phyloP scores from a whole-genome alignment of 1,139 yeast genomes.

The Keqinozyma sinolaborantium region DNA sequence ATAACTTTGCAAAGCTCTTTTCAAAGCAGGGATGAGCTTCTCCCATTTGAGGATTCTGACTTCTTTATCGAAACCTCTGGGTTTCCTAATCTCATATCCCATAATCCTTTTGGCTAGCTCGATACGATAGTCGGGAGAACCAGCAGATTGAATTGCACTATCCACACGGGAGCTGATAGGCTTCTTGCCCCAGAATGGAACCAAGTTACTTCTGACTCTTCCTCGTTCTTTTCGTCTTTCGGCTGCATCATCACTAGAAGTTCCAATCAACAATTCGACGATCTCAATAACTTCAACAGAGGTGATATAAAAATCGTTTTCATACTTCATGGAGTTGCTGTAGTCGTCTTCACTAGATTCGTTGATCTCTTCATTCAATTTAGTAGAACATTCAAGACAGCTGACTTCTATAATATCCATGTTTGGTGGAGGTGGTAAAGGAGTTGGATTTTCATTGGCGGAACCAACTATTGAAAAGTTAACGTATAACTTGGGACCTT shows the following conservation, averaged over 20 bases:
- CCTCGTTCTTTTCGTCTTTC: constrained; percentile 60
- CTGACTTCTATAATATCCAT: constrained; percentile 57
- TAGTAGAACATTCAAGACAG: constrained; percentile 43
- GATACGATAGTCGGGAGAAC: constrained; percentile 43
- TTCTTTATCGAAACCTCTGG: constrained; percentile 66
- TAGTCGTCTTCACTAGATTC: constrained; percentile 34
- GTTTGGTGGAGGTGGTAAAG: constrained; percentile 30
- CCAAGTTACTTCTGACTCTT: constrained; percentile 59
- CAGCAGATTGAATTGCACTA: constrained; percentile 13
- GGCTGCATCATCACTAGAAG: constrained; percentile 42
- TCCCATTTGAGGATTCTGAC: constrained; percentile 63
- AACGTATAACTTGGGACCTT: constrained; percentile 43
- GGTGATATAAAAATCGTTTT: constrained; percentile 48
- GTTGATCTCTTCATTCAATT: constrained; percentile 16
- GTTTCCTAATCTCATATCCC: constrained; percentile 62
- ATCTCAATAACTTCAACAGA: constrained; percentile 65
- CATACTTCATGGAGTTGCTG: constrained; percentile 14
- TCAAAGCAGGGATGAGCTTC: constrained; percentile 54
- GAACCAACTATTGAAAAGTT: constrained; percentile 51
- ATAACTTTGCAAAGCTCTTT: constrained; percentile 62
- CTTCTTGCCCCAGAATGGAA: constrained; percentile 65
- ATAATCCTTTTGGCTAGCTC: constrained; percentile 63
- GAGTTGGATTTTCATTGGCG: constrained; percentile 45
- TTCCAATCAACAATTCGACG: constrained; percentile 56
- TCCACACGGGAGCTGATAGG: constrained; percentile 53